phyloP scores from a whole-genome alignment of 2,329 filamentous ascomycete species.

The Cephalotrichum gorgonifer region DNA sequence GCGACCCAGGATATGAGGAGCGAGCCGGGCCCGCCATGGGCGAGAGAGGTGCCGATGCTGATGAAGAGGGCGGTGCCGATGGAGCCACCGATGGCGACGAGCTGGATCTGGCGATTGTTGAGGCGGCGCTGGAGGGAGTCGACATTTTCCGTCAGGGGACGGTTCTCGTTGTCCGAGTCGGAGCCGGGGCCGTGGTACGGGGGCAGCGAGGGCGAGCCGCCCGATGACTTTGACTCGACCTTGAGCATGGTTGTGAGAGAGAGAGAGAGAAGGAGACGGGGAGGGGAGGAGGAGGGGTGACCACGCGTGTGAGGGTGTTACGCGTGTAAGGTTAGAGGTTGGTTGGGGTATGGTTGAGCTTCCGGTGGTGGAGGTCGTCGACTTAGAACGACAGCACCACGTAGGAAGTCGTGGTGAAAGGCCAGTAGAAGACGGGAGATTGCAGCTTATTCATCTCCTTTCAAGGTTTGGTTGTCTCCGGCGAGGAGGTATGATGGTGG shows the following conservation, averaged over 20 bases:
- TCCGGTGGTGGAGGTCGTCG: neutral
- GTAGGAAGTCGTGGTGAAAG: neutral
- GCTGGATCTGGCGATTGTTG: constrained; percentile 44
- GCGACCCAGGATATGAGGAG: constrained; percentile 49
- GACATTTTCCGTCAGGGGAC: neutral
- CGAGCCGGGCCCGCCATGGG: constrained; percentile 31
- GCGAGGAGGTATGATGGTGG: neutral
- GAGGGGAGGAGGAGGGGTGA: neutral
- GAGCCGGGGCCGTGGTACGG: neutral
- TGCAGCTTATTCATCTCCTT: neutral
- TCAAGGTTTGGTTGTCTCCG: neutral
- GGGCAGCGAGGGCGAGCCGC: neutral
- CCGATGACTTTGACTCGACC: neutral
- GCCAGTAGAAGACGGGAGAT: neutral
- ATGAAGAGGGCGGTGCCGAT: constrained; percentile 51
- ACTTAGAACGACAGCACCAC: neutral
- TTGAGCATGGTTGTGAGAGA: neutral
- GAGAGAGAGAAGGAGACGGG: neutral
- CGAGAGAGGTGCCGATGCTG: constrained; percentile 46
- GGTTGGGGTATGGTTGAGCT: neutral
- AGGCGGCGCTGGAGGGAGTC: constrained; percentile 40
- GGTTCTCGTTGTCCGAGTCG: neutral
- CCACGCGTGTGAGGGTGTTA: too few relatives aligned
- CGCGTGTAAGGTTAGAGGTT: too few relatives aligned
- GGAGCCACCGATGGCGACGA: constrained; percentile 48